Evolutionary conservation across 2,329 filamentous ascomycete species (phyloP).

Genomic region (Penicillium sp.): DNA sequence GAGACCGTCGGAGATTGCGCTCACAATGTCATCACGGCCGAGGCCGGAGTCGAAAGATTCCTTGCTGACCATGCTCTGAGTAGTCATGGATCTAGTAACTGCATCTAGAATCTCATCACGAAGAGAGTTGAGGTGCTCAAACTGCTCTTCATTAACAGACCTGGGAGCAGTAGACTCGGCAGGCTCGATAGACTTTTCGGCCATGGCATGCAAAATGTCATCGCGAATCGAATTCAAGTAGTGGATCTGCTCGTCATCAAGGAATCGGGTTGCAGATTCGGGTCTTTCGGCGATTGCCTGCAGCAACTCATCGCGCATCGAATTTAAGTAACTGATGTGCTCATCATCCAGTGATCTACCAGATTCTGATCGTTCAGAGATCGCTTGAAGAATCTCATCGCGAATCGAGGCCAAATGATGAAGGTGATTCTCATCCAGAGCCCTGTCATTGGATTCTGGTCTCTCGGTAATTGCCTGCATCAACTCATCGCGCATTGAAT

Average conservation of each 20-base stretch:
- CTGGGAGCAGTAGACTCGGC: conserved; percentile 8
- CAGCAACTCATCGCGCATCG: conserved; percentile 30
- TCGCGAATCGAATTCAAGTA: conserved; percentile 9
- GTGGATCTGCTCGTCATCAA: conserved; percentile 6
- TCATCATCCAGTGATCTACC: conserved; percentile 9
- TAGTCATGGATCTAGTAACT: conserved; percentile 30
- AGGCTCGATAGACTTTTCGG: neutral
- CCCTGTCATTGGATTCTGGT: neutral
- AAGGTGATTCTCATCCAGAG: conserved; percentile 6
- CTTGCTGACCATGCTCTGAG: conserved; percentile 33
- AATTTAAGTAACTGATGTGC: conserved; percentile 8
- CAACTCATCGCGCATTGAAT: conserved; percentile 30
- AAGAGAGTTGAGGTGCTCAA: conserved; percentile 30
- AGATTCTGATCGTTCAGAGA: conserved; percentile 4
- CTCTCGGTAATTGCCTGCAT: conserved; percentile 12
- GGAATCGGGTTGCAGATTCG: neutral
- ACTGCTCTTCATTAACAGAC: conserved; percentile 25
- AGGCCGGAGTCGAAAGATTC: conserved; percentile 39
- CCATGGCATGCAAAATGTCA: conserved; percentile 11
- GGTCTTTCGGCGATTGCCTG: conserved; percentile 9
- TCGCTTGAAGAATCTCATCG: conserved; percentile 13
- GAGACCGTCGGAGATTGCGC: conserved; percentile 61
- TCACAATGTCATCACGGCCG: conserved; percentile 59
- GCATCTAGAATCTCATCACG: conserved; percentile 38
- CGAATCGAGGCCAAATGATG: conserved; percentile 7